phyloP scores from a whole-genome alignment of 2,329 filamentous ascomycete genomes.

The Colletotrichum sp. region DNA sequence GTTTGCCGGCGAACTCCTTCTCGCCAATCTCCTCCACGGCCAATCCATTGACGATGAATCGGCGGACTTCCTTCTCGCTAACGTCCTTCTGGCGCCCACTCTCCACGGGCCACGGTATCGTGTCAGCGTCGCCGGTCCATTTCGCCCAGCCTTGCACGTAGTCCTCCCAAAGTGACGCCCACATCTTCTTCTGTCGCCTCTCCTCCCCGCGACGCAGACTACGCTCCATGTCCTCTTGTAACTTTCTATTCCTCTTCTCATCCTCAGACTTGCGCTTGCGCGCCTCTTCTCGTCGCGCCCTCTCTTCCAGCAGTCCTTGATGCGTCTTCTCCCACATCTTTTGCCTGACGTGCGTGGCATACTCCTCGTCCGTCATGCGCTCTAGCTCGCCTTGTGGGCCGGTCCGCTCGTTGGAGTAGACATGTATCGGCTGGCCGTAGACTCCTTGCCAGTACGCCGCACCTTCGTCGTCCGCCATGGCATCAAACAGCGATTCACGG shows the following conservation, averaged over 20 bases:
- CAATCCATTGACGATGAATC: slow-evolving; percentile 67
- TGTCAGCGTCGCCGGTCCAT: slow-evolving; percentile 50
- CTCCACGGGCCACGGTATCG: slow-evolving; percentile 75
- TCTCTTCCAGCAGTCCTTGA: slow-evolving; percentile 80
- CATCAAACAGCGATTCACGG: slow-evolving; percentile 93
- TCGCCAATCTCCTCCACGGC: slow-evolving; percentile 46
- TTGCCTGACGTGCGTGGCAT: slow-evolving; percentile 80
- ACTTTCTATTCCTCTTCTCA: slow-evolving; percentile 46
- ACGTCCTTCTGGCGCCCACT: slow-evolving; percentile 64
- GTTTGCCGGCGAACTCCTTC: slow-evolving; percentile 48
- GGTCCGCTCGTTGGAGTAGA: slow-evolving; percentile 62
- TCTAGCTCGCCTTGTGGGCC: slow-evolving; percentile 67
- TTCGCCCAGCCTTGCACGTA: slow-evolving; percentile 69
- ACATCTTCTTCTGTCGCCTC: slow-evolving; percentile 59
- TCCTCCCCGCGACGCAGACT: slow-evolving; percentile 72
- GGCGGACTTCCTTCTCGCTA: slow-evolving; percentile 63
- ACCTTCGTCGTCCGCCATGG: slow-evolving; percentile 95
- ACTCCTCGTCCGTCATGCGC: slow-evolving; percentile 91
- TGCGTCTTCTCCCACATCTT: slow-evolving; percentile 98
- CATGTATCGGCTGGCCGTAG: slow-evolving; percentile 94
- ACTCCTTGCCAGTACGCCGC: slow-evolving; percentile 94
- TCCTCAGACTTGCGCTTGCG: slow-evolving; percentile 55
- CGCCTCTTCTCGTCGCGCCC: slow-evolving; percentile 64
- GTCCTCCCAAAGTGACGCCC: slow-evolving; percentile 65
- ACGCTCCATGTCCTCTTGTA: slow-evolving; percentile 66